Evolutionary conservation across 163 green algal species (phyloP).

Genomic region (Scenedesmus sp.): DNA sequence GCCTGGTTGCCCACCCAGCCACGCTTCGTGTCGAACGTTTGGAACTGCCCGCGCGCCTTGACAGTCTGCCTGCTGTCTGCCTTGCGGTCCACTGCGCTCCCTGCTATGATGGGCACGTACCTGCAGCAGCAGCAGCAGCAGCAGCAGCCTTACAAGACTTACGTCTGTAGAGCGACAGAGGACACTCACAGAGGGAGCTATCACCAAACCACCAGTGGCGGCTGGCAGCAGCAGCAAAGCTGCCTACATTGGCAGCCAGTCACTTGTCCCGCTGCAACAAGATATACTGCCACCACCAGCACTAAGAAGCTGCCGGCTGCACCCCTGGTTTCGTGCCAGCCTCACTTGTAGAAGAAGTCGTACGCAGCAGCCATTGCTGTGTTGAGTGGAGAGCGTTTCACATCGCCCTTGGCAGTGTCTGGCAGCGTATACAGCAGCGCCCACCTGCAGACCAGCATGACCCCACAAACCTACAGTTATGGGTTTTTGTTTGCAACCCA

Average conservation of each 20-base stretch:
- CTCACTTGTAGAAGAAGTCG: constrained; percentile 59
- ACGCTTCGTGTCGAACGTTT: constrained; percentile 48
- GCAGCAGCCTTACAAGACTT: too few species aligned
- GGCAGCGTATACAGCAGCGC: constrained; percentile 53
- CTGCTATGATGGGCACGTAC: constrained; percentile 56
- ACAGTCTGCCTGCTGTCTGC: constrained; percentile 48
- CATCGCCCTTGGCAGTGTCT: constrained; percentile 47
- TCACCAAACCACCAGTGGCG: not conserved
- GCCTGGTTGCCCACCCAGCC: constrained; percentile 48
- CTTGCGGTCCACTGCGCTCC: constrained; percentile 48
- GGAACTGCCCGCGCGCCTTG: constrained; percentile 54
- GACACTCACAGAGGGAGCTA: not conserved
- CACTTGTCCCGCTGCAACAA: not conserved
- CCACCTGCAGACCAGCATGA: constrained; percentile 28
- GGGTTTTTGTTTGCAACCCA: not conserved
- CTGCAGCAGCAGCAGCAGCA: constrained; percentile 6
- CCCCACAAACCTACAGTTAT: not conserved
- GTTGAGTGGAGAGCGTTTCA: constrained; percentile 34
- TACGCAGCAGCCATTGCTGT: constrained; percentile 41
- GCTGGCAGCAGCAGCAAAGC: not conserved
- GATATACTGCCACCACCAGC: not conserved
- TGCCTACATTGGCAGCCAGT: not conserved
- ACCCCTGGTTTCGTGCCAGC: not conserved
- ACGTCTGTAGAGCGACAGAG: not conserved
- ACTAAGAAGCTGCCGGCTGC: not conserved